Evolutionary conservation across 2,329 filamentous ascomycete genomes (phyloP).

Genomic region (Xylaria sp.): DNA sequence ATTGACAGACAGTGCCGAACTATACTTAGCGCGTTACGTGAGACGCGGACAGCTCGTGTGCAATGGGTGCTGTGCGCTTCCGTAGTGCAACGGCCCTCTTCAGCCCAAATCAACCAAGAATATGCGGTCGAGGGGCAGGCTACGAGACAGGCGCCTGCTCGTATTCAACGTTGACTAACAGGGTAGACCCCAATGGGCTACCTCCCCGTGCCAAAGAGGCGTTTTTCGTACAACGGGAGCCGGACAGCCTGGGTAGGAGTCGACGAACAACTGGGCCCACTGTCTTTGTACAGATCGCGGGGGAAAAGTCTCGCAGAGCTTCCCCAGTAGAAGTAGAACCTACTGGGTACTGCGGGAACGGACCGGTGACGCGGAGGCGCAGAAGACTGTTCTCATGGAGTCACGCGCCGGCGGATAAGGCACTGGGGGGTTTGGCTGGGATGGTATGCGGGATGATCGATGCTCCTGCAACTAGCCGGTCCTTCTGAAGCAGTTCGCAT

Average conservation of each 20-base stretch:
- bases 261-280: conserved; percentile 48
- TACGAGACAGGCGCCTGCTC: conserved; percentile 48
- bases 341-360: conserved; percentile 40
- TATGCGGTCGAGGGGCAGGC: conserved; percentile 43
- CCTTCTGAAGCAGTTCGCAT: conserved; percentile 53
- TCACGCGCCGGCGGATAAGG: conserved; percentile 53
- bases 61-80: conserved; percentile 49
- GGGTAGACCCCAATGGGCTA: conserved; percentile 50
- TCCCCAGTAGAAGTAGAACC: conserved; percentile 43
- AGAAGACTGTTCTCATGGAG: conserved; percentile 48
- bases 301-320: conserved; percentile 38
- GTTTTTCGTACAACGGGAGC: conserved; percentile 50
- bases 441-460: conserved; percentile 53
- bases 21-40: conserved; percentile 47
- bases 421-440: conserved; percentile 52
- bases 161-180: conserved; percentile 49
- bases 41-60: conserved; percentile 45
- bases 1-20: conserved; percentile 43
- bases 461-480: conserved; percentile 53
- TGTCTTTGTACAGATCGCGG: conserved; percentile 48
- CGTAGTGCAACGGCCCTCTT: conserved; percentile 49
- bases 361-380: conserved; percentile 47
- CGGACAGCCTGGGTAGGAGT: conserved; percentile 44
- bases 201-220: conserved; percentile 51
- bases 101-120: conserved; percentile 44